Evolutionary conservation across 192 early-diverging fungal species (phyloP).

Genomic region (Coemansia sp.): DNA sequence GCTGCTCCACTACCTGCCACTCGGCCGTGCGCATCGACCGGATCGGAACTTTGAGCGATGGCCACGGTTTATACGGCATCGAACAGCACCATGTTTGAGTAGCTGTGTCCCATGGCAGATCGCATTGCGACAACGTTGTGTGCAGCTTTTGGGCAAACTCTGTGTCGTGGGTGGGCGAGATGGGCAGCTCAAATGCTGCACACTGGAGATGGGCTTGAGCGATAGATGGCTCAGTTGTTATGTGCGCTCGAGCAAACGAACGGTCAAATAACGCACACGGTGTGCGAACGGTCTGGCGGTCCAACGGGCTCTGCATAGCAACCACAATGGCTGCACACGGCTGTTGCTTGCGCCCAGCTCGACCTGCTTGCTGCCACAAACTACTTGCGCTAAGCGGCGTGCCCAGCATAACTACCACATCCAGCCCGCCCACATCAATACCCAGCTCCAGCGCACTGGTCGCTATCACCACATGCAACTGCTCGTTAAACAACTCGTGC

Average conservation of each 20-base stretch:
- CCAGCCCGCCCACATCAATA: conserved; percentile 72
- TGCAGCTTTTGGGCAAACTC: not conserved
- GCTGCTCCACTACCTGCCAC: conserved; percentile 23
- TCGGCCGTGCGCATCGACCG: conserved; percentile 9
- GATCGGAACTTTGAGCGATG: conserved; percentile 34
- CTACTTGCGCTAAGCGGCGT: conserved; percentile 50
- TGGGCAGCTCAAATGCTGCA: conserved; percentile 64
- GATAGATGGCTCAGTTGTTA: conserved; percentile 46
- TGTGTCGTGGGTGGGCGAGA: not conserved
- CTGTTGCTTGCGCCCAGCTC: conserved; percentile 66
- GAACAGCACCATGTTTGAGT: conserved; percentile 15
- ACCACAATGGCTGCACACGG: conserved; percentile 60
- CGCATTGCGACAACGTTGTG: not conserved
- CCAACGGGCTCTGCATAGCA: conserved; percentile 55
- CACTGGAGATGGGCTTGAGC: conserved; percentile 67
- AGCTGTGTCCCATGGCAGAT: conserved; percentile 17
- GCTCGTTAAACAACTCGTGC: conserved; percentile 62
- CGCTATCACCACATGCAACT: conserved; percentile 63
- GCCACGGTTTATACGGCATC: conserved; percentile 36
- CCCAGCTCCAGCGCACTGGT: conserved; percentile 85
- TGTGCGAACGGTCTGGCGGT: conserved; percentile 50
- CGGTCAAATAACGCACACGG: conserved; percentile 57
- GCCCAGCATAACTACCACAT: conserved; percentile 75
- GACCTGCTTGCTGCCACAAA: conserved; percentile 73
- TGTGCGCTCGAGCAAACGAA: conserved; percentile 18